phyloP scores from a whole-genome alignment of 169 alveolate species.

The Blepharisma undulans region DNA sequence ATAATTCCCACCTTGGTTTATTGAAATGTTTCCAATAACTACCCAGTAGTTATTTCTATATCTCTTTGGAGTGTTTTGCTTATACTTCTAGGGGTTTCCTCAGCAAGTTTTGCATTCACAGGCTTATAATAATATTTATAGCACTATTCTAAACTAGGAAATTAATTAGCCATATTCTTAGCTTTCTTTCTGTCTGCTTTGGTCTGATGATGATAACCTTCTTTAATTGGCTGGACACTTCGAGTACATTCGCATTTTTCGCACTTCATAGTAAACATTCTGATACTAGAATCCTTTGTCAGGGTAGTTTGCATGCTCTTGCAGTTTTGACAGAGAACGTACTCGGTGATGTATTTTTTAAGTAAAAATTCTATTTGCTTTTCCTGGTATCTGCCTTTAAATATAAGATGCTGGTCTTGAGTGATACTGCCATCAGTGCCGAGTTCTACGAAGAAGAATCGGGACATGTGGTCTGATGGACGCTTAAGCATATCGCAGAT shows the following conservation, averaged over 20 bases:
- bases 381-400: conserved; percentile 53
- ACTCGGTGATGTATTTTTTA: conserved; percentile 52
- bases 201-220: conserved; percentile 41
- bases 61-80: neutral
- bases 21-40: neutral
- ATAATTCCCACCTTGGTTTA: neutral
- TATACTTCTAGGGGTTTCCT: neutral
- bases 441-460: conserved; percentile 55
- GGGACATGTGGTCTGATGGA: conserved; percentile 51
- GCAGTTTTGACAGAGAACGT: conserved; percentile 63
- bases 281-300: conserved; percentile 52
- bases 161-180: neutral
- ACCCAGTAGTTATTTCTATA: neutral
- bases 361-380: conserved; percentile 52
- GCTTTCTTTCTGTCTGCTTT: conserved; percentile 33
- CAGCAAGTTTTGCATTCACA: neutral
- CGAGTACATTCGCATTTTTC: conserved; percentile 57
- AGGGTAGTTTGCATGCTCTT: conserved; percentile 51
- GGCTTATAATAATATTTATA: neutral
- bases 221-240: conserved; percentile 59
- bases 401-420: conserved; percentile 45
- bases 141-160: neutral
- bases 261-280: conserved; percentile 57
- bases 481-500: conserved; percentile 49
- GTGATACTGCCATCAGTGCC: conserved; percentile 61